Conservation (phyloP, 768 basidiomycete genomes). For the Dioszegia hungarica region DNA sequence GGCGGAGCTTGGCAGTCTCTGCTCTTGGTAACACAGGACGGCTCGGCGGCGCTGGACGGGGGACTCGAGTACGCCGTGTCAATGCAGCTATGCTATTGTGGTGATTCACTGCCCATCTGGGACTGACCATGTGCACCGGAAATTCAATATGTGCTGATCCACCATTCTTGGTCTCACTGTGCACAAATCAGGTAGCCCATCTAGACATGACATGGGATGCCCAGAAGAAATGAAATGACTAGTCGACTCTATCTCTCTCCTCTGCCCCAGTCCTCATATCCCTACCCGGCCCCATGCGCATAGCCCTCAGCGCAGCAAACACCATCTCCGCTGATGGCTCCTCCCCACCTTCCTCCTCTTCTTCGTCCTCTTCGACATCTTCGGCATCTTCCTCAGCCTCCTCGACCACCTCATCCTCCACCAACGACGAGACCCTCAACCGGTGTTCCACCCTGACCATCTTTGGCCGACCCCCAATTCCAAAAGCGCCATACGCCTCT, state of each 20-base stretch:
- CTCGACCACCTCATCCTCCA: background rate
- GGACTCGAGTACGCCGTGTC: too few relatives aligned
- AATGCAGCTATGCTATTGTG: too few relatives aligned
- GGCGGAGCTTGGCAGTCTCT: too few relatives aligned
- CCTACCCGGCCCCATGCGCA: conserved; percentile 5
- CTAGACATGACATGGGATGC: too few relatives aligned
- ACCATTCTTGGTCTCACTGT: too few relatives aligned
- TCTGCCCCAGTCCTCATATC: conserved; percentile 5
- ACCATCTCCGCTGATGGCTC: conserved; percentile 1
- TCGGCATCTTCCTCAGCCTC: background rate
- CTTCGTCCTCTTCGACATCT: background rate
- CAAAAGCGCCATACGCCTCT: background rate
- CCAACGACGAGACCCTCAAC: background rate
- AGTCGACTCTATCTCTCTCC: conserved; percentile 6
- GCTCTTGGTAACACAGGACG: too few relatives aligned
- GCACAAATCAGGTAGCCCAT: too few relatives aligned
- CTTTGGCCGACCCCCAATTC: background rate
- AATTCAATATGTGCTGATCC: too few relatives aligned
- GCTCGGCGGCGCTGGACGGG: too few relatives aligned
- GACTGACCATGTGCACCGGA: too few relatives aligned
- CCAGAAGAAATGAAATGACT: too few relatives aligned
- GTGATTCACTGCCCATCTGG: too few relatives aligned
- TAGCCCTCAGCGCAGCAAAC: conserved; percentile 1
- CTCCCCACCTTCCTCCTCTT: background rate
- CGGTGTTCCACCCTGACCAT: conserved; percentile 8